Evolutionary conservation across 2,329 filamentous ascomycete species (phyloP), one percentile per base, ranked within the genome.

Genomic region (Alternaria conjuncta): DNA sequence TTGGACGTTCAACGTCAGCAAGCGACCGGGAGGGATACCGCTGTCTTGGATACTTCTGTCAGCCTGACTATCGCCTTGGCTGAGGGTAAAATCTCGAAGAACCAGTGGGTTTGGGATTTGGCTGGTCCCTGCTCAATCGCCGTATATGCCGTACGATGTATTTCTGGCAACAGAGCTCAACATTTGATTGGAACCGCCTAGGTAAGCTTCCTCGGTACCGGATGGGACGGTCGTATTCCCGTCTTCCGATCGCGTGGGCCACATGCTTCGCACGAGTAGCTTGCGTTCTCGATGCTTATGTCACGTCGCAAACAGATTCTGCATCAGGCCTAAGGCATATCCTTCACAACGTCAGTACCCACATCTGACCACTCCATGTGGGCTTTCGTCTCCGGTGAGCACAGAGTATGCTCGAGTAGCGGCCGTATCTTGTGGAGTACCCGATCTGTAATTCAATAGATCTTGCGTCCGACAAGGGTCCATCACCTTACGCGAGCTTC

Each of bases 381-480:
- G 50, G 45, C 18, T 26, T 21, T 36, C 36, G 44, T 25, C 25
- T 23, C 50, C 50, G 28, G 54, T 60, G 60, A 59, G 56, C 49
- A 47, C 12, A 45, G 26, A n/a, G 30, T 55, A 51, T 50, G 55
- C 32, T 55, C 36, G 30, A 50, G 8, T 55, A 45, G 46, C 44
- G 26, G 57, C 61, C 51, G 23, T 51, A 46, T 36, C 26, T 46
- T 44, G 51, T 53, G 61, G 61, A 60, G 57, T 55, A 43, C 26
- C 50, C 18, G 57, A 51, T 50, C 57, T 55, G 46, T 49, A 47
- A 57, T 64, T 55, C 64, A 61, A 63, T 66, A 66, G 47, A 66
- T 66, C 49, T 51, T 64, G 54, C 56, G 57, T 56, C 44, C 36
- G 23, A 41, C 56, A n/a, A 21, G 51, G 61, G 36, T 55, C 57